A percentile compares a stretch with the other conserved stretches of the same genome.
Evolutionary conservation across 306 rosid species (phyloP).

Genomic region (Notholithocarpus densiflorus): DNA sequence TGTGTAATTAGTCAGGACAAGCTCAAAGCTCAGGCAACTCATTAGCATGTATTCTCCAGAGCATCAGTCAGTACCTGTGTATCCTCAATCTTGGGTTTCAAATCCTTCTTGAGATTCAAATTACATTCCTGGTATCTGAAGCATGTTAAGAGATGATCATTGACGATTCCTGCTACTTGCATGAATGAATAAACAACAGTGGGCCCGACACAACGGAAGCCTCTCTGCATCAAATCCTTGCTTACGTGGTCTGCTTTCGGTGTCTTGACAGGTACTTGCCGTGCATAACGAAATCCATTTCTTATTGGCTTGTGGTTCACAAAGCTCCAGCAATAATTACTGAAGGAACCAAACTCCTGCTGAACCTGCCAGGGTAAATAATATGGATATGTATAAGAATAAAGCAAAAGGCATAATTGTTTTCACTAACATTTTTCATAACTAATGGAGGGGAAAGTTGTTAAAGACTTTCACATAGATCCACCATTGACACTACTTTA

Average conservation of each 20-base stretch:
- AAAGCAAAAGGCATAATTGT: too few species aligned
- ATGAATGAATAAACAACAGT: slow-evolving; percentile 82
- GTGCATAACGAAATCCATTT: slow-evolving; percentile 65
- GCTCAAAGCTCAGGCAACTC: background rate
- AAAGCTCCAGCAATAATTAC: slow-evolving; percentile 86
- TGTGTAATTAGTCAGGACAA: slow-evolving; percentile 25
- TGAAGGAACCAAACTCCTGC: slow-evolving; percentile 79
- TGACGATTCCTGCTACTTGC: slow-evolving; percentile 84
- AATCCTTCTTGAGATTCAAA: slow-evolving; percentile 21
- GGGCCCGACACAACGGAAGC: slow-evolving; percentile 95
- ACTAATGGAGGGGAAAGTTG: too few species aligned
- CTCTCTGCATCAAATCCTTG: slow-evolving; percentile 91
- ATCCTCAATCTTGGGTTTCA: slow-evolving; percentile 33
- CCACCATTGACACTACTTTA: too few species aligned
- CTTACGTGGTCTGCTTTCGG: slow-evolving; percentile 85
- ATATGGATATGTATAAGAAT: background rate
- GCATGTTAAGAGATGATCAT: slow-evolving; percentile 74
- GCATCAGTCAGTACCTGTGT: slow-evolving; percentile 24
- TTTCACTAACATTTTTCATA: too few species aligned
- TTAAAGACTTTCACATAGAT: too few species aligned
- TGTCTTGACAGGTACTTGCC: slow-evolving; percentile 81
- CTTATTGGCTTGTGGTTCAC: slow-evolving; percentile 64
- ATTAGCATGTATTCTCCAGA: slow-evolving; percentile 27
- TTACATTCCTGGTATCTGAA: slow-evolving; percentile 60
- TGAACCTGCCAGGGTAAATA: slow-evolving; percentile 47